These are phyloP conservation scores for Acorus calamus DNA, from an alignment of 106 monocot genomes.

Conservation along the genomic window DNA sequence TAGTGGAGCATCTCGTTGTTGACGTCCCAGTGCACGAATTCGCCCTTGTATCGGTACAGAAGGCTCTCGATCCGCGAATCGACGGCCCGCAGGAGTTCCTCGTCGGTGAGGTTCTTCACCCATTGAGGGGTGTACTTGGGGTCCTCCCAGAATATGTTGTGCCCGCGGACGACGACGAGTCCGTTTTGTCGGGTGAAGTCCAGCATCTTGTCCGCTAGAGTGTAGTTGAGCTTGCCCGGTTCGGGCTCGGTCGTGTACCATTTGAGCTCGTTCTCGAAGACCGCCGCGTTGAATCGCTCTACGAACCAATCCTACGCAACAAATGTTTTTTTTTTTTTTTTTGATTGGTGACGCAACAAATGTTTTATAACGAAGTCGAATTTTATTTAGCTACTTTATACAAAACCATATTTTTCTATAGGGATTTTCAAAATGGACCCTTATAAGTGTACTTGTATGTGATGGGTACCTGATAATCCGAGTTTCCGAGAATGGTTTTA, in stretches of 20 bases:
- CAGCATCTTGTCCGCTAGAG: conserved; percentile 62
- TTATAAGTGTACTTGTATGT: background rate
- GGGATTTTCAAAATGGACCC: no score
- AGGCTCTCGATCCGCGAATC: conserved; percentile 55
- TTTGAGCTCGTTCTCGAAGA: conserved; percentile 97
- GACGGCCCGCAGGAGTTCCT: conserved; percentile 52
- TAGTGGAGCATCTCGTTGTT: conserved; percentile 98
- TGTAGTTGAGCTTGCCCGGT: conserved; percentile 61
- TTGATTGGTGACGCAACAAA: background rate
- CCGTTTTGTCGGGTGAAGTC: conserved; percentile 54
- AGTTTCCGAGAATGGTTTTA: conserved; percentile 62
- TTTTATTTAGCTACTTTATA: no score
- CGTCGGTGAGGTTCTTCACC: conserved; percentile 60
- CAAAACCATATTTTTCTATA: no score
- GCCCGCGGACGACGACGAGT: conserved; percentile 50
- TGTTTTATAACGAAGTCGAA: no score
- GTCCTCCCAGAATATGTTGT: conserved; percentile 99
- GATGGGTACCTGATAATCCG: conserved; percentile 44
- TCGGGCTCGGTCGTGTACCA: conserved; percentile 88
- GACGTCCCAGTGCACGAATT: conserved; percentile 97
- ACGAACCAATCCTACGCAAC: conserved; percentile 59
- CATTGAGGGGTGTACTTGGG: conserved; percentile 70
- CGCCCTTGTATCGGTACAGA: conserved; percentile 65
- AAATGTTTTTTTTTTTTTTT: no score
- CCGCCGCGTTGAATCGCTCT: conserved; percentile 80